These are phyloP conservation scores for Leptomonas seymouri DNA, from an alignment of 208 protist genomes.

Conservation along the genomic window DNA sequence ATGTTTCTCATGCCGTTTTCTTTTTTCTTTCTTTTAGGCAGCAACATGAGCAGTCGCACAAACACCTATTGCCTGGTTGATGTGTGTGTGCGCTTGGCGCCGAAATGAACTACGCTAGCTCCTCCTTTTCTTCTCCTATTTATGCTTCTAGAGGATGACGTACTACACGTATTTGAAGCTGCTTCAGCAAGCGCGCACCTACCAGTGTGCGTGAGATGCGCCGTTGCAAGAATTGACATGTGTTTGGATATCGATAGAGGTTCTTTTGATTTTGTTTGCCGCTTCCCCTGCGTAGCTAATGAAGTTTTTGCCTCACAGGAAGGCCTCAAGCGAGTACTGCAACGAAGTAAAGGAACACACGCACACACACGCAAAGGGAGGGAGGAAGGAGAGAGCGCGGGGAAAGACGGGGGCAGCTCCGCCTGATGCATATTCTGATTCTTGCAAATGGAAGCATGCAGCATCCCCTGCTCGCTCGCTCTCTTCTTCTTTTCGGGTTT, in stretches of 20 bases:
- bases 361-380: neutral
- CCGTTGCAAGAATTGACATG: no score
- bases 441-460: no score
- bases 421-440: no score
- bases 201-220: neutral
- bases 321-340: no score
- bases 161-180: neutral
- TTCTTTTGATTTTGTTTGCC: neutral
- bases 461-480: neutral
- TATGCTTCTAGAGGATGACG: neutral
- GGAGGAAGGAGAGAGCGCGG: conserved; percentile 1
- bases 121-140: neutral
- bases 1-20: no score
- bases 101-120: no score
- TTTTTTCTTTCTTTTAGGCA: neutral
- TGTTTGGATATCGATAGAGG: no score
- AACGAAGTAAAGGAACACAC: neutral
- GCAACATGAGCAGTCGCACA: no score
- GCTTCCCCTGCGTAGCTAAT: no score
- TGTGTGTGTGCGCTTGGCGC: no score
- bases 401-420: conserved; percentile 11
- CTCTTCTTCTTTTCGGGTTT: neutral
- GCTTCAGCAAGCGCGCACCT: neutral
- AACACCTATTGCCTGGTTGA: no score
- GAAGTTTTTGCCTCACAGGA: no score